Conservation (phyloP, 371 early-diverging fungal genomes). For the Dichotomocladium elegans region DNA sequence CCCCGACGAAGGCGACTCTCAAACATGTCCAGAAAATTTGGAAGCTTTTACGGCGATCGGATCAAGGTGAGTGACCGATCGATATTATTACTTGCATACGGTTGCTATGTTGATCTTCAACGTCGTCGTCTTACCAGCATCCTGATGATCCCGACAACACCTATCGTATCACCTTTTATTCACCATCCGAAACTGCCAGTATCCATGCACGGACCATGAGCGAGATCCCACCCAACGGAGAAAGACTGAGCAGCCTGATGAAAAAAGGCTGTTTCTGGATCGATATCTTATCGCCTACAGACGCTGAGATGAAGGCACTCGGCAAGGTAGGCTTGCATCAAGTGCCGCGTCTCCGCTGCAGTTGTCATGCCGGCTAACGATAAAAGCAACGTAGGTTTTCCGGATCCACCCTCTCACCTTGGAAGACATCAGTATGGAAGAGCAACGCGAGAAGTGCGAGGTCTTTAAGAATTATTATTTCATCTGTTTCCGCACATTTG, state of each 20-base stretch:
- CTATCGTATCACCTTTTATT: constrained; percentile 40
- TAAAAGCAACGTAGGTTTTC: constrained; percentile 39
- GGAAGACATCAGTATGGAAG: constrained; percentile 90
- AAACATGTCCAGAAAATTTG: constrained; percentile 12
- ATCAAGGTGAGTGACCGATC: constrained; percentile 8
- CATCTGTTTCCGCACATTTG: constrained; percentile 79
- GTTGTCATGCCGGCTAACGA: neutral
- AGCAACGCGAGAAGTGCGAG: constrained; percentile 91
- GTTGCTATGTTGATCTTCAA: neutral
- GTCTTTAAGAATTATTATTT: constrained; percentile 89
- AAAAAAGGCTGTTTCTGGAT: constrained; percentile 78
- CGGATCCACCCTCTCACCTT: constrained; percentile 86
- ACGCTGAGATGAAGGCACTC: constrained; percentile 69
- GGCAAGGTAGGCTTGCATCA: constrained; percentile 48
- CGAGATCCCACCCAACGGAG: constrained; percentile 33
- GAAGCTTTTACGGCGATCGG: constrained; percentile 13
- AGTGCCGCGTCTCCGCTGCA: too few species aligned
- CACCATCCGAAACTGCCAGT: constrained; percentile 31
- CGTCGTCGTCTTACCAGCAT: neutral
- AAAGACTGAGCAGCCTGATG: constrained; percentile 28
- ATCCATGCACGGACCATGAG: constrained; percentile 38
- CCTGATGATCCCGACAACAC: constrained; percentile 22
- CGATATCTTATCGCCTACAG: constrained; percentile 72
- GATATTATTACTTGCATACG: neutral
- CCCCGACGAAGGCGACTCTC: constrained; percentile 14